phyloP scores from a whole-genome alignment of 805 yeast species.

The Cyberlindnera bimundalis region DNA sequence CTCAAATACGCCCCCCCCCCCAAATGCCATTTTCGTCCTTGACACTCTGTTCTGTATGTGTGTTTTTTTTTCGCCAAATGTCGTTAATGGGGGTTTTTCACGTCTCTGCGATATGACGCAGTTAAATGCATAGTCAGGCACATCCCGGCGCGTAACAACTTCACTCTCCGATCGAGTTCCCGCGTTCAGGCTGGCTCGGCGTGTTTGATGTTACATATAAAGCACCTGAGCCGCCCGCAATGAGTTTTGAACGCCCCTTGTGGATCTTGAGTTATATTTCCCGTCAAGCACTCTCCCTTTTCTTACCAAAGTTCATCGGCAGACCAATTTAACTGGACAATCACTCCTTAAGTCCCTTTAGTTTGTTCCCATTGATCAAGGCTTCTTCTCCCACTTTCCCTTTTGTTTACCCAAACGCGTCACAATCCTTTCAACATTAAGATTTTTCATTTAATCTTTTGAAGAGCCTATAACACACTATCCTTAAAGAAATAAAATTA shows the following conservation, averaged over 20 bases:
- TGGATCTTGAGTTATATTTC: no score
- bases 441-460: not conserved
- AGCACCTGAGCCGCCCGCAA: not conserved
- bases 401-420: constrained; percentile 1
- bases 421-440: no score
- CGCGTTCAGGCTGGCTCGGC: no score
- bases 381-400: not conserved
- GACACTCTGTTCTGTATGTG: no score
- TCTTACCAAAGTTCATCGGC: no score
- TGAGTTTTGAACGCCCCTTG: no score
- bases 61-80: not conserved
- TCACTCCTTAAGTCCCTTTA: no score
- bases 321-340: no score
- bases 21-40: not conserved
- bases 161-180: not conserved
- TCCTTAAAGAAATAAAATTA: not conserved
- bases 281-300: not conserved
- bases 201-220: not conserved
- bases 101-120: no score
- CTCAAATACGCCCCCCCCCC: no score
- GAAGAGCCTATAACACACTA: not conserved
- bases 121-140: not conserved
- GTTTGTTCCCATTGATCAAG: no score
- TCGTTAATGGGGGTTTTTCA: not conserved
- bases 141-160: constrained; percentile 1